These are phyloP conservation scores for Populus hybrid DNA, from an alignment of 441 rosid genomes.

Conservation along the genomic window DNA sequence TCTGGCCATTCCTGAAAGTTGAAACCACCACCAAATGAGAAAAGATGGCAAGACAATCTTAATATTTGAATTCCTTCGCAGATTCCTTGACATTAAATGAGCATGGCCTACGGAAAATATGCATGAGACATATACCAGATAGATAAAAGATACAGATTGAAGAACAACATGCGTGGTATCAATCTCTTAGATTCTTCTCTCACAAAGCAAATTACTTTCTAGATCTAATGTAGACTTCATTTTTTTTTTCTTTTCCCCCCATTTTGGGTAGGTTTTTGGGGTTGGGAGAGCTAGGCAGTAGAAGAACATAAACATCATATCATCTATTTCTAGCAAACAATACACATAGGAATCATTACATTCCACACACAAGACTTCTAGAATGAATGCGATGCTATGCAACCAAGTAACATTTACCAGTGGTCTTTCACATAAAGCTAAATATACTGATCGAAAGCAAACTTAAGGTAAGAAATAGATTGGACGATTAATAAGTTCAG, in stretches of 20 bases:
- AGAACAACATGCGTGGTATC: neutral
- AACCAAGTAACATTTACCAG: neutral
- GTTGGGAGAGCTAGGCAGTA: neutral
- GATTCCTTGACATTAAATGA: neutral
- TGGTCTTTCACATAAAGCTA: neutral
- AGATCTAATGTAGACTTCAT: neutral
- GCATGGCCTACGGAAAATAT: neutral
- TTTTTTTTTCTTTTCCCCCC: neutral
- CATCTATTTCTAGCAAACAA: neutral
- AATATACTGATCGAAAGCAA: neutral
- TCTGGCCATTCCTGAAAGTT: slow-evolving; percentile 84
- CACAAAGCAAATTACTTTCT: neutral
- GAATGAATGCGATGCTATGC: neutral
- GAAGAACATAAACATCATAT: neutral
- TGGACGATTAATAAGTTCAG: neutral
- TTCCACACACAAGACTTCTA: neutral
- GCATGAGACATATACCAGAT: neutral
- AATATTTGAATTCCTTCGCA: neutral
- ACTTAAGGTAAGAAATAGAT: neutral
- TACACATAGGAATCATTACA: neutral
- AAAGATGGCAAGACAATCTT: neutral
- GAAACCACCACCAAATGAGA: slow-evolving; percentile 11
- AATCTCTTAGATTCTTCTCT: neutral
- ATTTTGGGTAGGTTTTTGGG: neutral
- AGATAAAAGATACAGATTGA: too few species aligned